Evolutionary conservation across 805 yeast species (phyloP), one percentile per base, ranked within the genome.

Genomic region (Wickerhamiella occidentalis): DNA sequence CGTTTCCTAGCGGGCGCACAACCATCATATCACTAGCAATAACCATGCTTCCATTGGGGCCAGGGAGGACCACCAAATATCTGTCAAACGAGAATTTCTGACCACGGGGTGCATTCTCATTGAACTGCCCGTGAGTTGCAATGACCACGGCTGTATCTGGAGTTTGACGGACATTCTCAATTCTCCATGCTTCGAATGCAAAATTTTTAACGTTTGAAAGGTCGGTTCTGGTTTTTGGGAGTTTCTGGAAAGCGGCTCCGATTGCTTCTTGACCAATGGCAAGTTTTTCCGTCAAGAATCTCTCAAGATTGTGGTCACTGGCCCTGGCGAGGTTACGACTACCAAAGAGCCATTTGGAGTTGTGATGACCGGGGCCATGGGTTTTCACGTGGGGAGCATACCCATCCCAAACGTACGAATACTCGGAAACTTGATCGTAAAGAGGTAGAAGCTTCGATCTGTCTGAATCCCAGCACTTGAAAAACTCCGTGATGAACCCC

Each of bases 11-110:
- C 19, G 11, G 11, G 4, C 49, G 77, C 3, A 92, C 66, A 13
- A 79, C 71, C 47, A 92, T 69, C 61, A 85, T 63, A 65, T 92
- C 98, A 29, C 94, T 82, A 13, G 95, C 96, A 26, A 92, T 78
- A n/a, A 86, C 69, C 69, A 85, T 77, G 26, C 77, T 68, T 3
- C 87, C 83, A 50, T 74, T 73, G 15, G 79, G 75, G 12, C 80
- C 82, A 1, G 80, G 80, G 1, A 87, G 80, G 22, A 84, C 68
- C n/a, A 85, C 70, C 61, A 92, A 79, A 0, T 81, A 73, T 60
- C 98, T 74, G 63, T 92, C 98, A 64, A 92, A 92, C 8, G 92
- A 78, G 56, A 71, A 72, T 4, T 76, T 68, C 30, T 80, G 56
- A 30, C 51, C 52, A 21, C 48, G 48, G 3, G 48, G 48, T 52